Base-by-base conservation (phyloP, 192 early-diverging fungal genomes). In the Mortierella hygrophila region DNA sequence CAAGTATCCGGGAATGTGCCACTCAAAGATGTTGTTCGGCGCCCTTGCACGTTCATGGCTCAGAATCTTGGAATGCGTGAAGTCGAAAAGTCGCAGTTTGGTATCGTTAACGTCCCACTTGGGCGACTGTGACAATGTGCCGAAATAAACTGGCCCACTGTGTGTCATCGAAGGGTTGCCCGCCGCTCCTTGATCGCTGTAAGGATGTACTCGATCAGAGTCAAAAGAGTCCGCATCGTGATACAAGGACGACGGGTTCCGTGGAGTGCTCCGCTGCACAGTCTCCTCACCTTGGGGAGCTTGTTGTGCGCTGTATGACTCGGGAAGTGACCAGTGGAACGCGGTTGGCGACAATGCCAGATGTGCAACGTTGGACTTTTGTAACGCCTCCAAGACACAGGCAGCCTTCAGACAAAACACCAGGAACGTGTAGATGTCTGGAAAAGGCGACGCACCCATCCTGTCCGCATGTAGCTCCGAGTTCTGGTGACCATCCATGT, bases 31-130 rank as follows among this genome's bases (percentile, higher is more conserved):
- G 38, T 86, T 86, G 54, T 73, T 80, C 41, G 84, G 84, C 18
- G 84, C 84, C 23, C 84, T 44, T 6, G 84, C 84, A 37, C 84
- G 46, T 42, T 86, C 84, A 60, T 86, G 84, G 52, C 84, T 86
- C 65, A 86, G 26, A 35, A 86, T 86, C 52, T 86, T 86, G 37
- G 79, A 77, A 47, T 86, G 84, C 6, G 79, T 70, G 75, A 86
- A 86, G 29, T 86, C 84, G 41, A 86, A 81, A 2, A 86, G 72
- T 54, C 84, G 75, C 1, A 86, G 70, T n/a, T 63, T 76, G 4
- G 84, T 81, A 46, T 81, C 70, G 44, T 86, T 86, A 3, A 86
- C 68, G n/a, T 85, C 74, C 75, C 65, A 79, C 0, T 52, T 65
- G 15, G 41, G 13, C 32, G 37, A 7, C 21, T 55, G 47, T 15